Percentiles rank a stretch among this genome's conserved stretches.
Conservation (phyloP, 768 basidiomycete species). For the Rhodotorula graminis region DNA sequence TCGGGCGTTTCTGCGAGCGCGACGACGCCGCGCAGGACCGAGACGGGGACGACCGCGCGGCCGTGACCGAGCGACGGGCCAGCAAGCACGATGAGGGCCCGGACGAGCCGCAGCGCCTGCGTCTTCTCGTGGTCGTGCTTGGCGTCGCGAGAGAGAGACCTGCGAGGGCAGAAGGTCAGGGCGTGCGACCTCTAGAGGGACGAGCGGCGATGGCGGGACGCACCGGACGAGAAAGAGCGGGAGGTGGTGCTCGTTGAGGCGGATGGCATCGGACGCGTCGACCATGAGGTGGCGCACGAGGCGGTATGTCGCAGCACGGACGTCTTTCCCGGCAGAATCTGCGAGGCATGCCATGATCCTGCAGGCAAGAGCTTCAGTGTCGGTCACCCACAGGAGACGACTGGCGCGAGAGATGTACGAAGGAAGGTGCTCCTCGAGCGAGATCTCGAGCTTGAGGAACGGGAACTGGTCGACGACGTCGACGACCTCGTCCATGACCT, state of each 20-base stretch:
- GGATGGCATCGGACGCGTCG: constrained; percentile 65
- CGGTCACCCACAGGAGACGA: too few relatives aligned
- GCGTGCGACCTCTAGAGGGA: constrained; percentile 1
- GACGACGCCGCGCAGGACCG: constrained; percentile 80
- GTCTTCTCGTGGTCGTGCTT: constrained; percentile 80
- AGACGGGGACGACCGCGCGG: constrained; percentile 55
- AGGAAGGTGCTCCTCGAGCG: constrained; percentile 64
- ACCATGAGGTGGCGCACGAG: constrained; percentile 72
- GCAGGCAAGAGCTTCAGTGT: too few relatives aligned
- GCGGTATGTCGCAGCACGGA: constrained; percentile 76
- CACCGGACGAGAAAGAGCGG: constrained; percentile 91
- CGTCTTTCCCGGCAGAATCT: constrained; percentile 67
- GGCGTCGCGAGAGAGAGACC: constrained; percentile 66
- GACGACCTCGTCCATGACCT: constrained; percentile 50
- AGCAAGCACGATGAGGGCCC: constrained; percentile 50
- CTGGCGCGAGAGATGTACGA: constrained; percentile 55
- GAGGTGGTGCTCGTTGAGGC: constrained; percentile 60
- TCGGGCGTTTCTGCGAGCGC: constrained; percentile 89
- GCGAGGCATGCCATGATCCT: constrained; percentile 74
- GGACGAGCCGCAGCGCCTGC: constrained; percentile 83
- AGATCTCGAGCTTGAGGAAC: constrained; percentile 70
- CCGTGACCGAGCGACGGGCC: not conserved
- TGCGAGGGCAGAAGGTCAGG: not conserved
- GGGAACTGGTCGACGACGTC: constrained; percentile 64
- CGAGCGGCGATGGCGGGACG: constrained; percentile 35